phyloP scores from a whole-genome alignment of 2,329 filamentous ascomycete genomes.

The Monilinia vaccinii-corymbosi region DNA sequence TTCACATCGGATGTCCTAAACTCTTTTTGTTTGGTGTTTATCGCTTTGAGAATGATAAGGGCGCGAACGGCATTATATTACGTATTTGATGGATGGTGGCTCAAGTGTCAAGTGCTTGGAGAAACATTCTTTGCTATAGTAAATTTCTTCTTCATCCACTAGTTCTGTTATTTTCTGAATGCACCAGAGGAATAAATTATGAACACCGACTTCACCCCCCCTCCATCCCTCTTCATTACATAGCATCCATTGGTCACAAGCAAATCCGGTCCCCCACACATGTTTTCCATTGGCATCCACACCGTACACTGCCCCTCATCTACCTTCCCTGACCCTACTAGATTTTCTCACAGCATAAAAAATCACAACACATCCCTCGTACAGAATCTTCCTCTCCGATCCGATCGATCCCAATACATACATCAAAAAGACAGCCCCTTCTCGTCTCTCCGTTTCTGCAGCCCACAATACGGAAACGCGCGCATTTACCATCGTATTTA shows the following conservation, averaged over 20 bases:
- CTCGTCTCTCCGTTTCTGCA: slow-evolving; percentile 2
- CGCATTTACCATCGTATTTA: not conserved
- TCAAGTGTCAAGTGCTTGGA: not conserved
- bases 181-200: not conserved
- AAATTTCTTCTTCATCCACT: not conserved
- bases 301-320: not conserved
- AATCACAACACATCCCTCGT: not conserved
- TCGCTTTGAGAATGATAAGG: not conserved
- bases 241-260: not conserved
- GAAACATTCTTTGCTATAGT: not conserved
- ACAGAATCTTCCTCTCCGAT: slow-evolving; percentile 8
- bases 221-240: not conserved
- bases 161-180: not conserved
- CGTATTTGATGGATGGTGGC: not conserved
- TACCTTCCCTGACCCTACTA: not conserved
- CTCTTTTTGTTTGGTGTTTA: not conserved
- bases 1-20: not conserved
- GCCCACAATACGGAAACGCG: not conserved
- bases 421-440: not conserved
- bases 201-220: not conserved
- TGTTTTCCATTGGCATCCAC: not conserved
- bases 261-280: not conserved
- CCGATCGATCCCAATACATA: slow-evolving; percentile 9
- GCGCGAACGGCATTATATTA: not conserved
- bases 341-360: not conserved